A percentile compares a stretch with the other conserved stretches of the same genome.
phyloP scores from a whole-genome alignment of 1,284 basidiomycete genomes.

The Megacollybia platyphylla region DNA sequence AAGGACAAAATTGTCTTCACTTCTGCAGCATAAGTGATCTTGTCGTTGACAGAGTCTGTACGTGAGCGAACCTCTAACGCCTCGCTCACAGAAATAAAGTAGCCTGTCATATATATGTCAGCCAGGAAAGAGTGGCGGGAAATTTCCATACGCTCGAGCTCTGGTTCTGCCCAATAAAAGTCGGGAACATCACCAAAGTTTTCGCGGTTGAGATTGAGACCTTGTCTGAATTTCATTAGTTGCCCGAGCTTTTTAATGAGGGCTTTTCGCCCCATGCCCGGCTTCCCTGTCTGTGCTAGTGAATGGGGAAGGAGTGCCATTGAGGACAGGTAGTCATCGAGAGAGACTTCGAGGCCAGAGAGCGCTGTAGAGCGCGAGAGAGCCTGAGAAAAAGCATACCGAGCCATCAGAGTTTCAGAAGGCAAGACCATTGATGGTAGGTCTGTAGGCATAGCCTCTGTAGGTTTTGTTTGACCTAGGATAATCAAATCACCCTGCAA shows the following conservation, averaged over 20 bases:
- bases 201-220: slow-evolving; percentile 76
- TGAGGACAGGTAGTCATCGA: slow-evolving; percentile 73
- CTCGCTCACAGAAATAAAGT: slow-evolving; percentile 71
- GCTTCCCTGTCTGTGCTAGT: slow-evolving; percentile 67
- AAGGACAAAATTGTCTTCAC: slow-evolving; percentile 20
- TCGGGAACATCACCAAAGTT: slow-evolving; percentile 84
- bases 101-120: slow-evolving; percentile 21
- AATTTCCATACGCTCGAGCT: slow-evolving; percentile 55
- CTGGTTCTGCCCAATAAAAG: slow-evolving; percentile 87
- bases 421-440: slow-evolving; percentile 42
- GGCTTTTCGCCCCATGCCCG: slow-evolving; percentile 64
- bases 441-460: slow-evolving; percentile 27
- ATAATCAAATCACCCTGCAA: slow-evolving; percentile 85
- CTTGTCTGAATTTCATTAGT: slow-evolving; percentile 80
- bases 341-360: slow-evolving; percentile 69
- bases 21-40: slow-evolving; percentile 88
- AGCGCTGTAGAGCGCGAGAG: slow-evolving; percentile 79
- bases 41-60: slow-evolving; percentile 75
- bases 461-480: slow-evolving; percentile 55
- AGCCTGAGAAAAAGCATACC: slow-evolving; percentile 84
- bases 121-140: neutral
- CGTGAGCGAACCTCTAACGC: slow-evolving; percentile 77
- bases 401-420: slow-evolving; percentile 58
- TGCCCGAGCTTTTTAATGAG: slow-evolving; percentile 84
- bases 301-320: slow-evolving; percentile 69